Evolutionary conservation across 805 yeast species (phyloP).

Genomic region (Kluyveromyces nonfermentans): DNA sequence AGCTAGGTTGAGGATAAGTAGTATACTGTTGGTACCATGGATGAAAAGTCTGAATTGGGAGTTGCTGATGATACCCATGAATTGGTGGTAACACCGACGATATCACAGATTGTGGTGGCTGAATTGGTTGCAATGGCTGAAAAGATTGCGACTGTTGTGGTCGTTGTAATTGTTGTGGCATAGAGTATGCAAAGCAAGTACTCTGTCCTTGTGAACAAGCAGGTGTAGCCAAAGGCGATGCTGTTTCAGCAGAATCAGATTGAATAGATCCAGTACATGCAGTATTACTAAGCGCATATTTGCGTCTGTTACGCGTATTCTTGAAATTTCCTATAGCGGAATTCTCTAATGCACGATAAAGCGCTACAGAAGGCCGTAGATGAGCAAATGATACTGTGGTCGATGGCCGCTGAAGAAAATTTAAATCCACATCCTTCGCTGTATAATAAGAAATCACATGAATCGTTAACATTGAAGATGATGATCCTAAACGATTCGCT

Average conservation of each 20-base stretch:
- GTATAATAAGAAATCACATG: conserved; percentile 76
- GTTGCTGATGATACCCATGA: background rate
- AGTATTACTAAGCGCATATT: background rate
- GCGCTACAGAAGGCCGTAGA: conserved; percentile 36
- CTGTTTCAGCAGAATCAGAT: background rate
- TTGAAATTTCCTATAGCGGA: conserved; percentile 44
- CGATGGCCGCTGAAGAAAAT: conserved; percentile 49
- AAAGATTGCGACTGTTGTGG: conserved; percentile 1
- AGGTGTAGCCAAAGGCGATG: background rate
- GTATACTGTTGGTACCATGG: background rate
- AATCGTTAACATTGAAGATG: conserved; percentile 30
- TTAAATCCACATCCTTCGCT: conserved; percentile 60
- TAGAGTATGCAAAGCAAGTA: background rate
- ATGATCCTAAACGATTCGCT: background rate
- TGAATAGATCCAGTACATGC: background rate
- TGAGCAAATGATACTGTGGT: conserved; percentile 42
- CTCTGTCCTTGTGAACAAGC: conserved; percentile 31
- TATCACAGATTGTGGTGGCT: no score
- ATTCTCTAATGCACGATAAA: conserved; percentile 50
- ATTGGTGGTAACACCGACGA: background rate
- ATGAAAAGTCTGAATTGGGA: background rate
- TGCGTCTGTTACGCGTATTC: background rate
- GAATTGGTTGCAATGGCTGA: background rate
- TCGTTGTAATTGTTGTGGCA: conserved; percentile 2
- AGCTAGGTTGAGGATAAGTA: background rate